phyloP scores from a whole-genome alignment of 306 rosid genomes.

The Vachellia collinsii region DNA sequence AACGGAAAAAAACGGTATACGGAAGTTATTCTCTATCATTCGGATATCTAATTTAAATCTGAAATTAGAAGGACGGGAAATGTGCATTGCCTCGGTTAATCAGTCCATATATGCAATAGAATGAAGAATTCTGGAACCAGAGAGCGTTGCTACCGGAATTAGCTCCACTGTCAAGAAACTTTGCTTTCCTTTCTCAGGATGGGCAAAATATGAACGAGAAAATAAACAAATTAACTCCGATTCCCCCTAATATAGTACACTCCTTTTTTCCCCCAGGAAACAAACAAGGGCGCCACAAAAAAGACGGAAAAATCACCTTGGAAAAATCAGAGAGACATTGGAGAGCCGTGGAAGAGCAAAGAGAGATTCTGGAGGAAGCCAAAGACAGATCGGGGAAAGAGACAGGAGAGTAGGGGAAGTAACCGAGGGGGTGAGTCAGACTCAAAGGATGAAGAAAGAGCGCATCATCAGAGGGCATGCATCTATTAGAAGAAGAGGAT shows the following conservation, averaged over 20 bases:
- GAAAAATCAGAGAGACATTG: slow-evolving; percentile 57
- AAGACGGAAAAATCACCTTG: slow-evolving; percentile 52
- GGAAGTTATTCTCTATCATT: neutral
- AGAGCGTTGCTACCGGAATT: neutral
- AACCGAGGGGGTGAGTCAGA: slow-evolving; percentile 22
- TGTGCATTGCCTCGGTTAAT: slow-evolving; percentile 7
- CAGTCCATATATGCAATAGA: neutral
- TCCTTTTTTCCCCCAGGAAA: slow-evolving; percentile 29
- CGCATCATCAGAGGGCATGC: slow-evolving; percentile 34
- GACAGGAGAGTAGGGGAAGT: neutral
- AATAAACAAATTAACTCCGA: neutral
- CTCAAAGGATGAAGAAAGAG: slow-evolving; percentile 34
- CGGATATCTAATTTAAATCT: neutral
- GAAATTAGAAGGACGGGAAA: neutral
- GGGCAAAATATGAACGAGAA: neutral
- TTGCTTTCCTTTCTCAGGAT: neutral
- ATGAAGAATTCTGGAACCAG: neutral
- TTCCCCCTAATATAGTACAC: neutral
- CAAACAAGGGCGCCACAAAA: neutral
- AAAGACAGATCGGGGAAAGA: slow-evolving; percentile 64
- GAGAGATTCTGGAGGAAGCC: slow-evolving; percentile 49
- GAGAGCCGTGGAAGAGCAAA: slow-evolving; percentile 26
- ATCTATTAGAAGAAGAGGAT: slow-evolving; percentile 6
- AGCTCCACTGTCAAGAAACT: neutral
- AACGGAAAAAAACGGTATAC: neutral